Conservation (phyloP, 257 asterid species). For the Cruciata laevipes region DNA sequence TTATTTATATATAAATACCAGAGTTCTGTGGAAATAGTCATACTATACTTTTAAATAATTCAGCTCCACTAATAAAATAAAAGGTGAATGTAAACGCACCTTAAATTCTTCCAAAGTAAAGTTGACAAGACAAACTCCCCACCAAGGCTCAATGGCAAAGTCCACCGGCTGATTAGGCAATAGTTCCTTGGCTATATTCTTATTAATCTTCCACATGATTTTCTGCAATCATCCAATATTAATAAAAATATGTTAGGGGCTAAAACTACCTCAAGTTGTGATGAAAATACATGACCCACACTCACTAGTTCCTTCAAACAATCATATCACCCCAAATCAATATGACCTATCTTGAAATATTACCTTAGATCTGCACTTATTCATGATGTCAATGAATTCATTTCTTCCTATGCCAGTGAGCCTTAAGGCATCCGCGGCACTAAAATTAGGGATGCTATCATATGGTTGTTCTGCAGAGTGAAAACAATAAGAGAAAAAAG, state of each 20-base stretch:
- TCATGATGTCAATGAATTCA: slow-evolving; percentile 98
- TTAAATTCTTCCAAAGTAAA: slow-evolving; percentile 97
- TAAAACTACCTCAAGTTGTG: background rate
- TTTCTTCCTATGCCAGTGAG: slow-evolving; percentile 96
- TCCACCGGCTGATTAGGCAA: slow-evolving; percentile 93
- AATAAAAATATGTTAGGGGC: slow-evolving; percentile 21
- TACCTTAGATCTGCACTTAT: slow-evolving; percentile 99
- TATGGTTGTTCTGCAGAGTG: slow-evolving; percentile 91
- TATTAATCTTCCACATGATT: slow-evolving; percentile 99
- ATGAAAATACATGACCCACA: background rate
- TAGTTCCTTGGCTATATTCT: slow-evolving; percentile 93
- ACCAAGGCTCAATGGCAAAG: slow-evolving; percentile 91
- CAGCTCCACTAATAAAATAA: slow-evolving; percentile 1
- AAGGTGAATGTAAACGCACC: slow-evolving; percentile 29
- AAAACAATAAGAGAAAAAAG: slow-evolving; percentile 10
- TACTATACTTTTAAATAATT: background rate
- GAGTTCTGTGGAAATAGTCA: background rate
- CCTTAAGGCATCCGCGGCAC: slow-evolving; percentile 97
- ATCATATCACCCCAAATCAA: background rate
- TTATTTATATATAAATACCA: background rate
- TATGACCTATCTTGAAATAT: slow-evolving; percentile 22
- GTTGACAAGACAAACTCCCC: slow-evolving; percentile 99
- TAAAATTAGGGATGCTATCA: slow-evolving; percentile 97
- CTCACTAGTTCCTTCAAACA: background rate
- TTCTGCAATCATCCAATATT: slow-evolving; percentile 67